Base-by-base conservation (phyloP, 2,329 filamentous ascomycete species). In the Fusarium fujikuroi region DNA sequence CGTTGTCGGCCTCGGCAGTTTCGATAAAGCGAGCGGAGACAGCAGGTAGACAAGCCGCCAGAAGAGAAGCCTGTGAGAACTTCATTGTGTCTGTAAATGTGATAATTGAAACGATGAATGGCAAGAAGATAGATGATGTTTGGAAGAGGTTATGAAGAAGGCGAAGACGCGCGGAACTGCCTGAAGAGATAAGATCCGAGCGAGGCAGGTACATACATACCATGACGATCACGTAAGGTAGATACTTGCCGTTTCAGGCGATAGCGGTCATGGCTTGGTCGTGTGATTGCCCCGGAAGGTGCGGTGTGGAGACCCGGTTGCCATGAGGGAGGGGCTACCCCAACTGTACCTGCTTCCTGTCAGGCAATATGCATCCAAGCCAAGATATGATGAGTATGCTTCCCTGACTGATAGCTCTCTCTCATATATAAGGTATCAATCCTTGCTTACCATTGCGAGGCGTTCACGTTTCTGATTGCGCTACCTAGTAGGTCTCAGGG, bases 1-100 rank as follows among this genome's bases (percentile, higher is more conserved):
- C 83, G 72, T 85, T 85, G 76, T 89, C 83, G 65, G 74, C 79
- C 76, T 91, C 88, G 73, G 81, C 80, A 37, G 83, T 75, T 77
- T 90, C 87, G 76, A 90, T 79, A 75, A 89, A 91, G 73, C 89
- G 88, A 60, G 87, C 89, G 73, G 84, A 85, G 63, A 85, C 84
- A 58, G 84, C 85, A 53, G 88, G 88, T 70, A 90, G 83, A 72
- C 90, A 84, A 64, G 89, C 81, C 58, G 88, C 85, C 62, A 91
- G 78, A 19, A 90, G 77, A 58, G 88, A 88, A 44, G 86, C 83
- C 69, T 84, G 84, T 14, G 85, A 81, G 72, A 88, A 81, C 81
- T 87, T 90, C 88, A 90, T 90, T 56, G 18, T 49, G 37, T 47
- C 21, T 59, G 25, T 34, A 52, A 25, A 39, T 46, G 21, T 6